A percentile compares a stretch with the other conserved stretches of the same genome.
phyloP scores from a whole-genome alignment of 805 yeast species.

The Kazachstania kunashirensis region DNA sequence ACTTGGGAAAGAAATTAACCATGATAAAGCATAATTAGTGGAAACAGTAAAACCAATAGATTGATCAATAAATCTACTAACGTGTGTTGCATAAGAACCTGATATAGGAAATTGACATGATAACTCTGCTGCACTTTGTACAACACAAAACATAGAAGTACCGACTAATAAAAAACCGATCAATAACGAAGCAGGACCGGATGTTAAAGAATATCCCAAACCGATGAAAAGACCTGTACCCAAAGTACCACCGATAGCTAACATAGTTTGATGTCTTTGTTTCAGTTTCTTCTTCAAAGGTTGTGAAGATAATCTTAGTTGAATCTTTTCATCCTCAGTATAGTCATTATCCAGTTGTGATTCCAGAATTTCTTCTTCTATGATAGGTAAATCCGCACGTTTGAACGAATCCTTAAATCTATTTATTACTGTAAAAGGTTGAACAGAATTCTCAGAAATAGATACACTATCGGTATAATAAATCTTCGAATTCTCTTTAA shows the following conservation, averaged over 20 bases:
- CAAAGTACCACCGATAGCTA: constrained; percentile 27
- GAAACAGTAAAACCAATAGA: constrained; percentile 48
- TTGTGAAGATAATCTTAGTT: not conserved
- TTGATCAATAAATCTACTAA: constrained; percentile 42
- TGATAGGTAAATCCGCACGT: not conserved
- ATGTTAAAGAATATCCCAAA: constrained; percentile 35
- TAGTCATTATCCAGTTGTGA: not conserved
- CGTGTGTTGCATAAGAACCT: constrained; percentile 40
- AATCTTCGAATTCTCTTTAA: not conserved
- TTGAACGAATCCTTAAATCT: constrained; percentile 4
- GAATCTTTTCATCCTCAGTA: constrained; percentile 1
- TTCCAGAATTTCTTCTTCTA: not conserved
- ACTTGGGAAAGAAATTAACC: constrained; percentile 39
- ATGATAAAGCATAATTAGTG: constrained; percentile 42
- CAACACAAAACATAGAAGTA: constrained; percentile 30
- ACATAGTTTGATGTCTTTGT: constrained; percentile 25
- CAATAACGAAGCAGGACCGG: constrained; percentile 45
- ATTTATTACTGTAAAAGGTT: not conserved
- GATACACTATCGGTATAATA: not conserved
- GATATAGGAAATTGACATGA: constrained; percentile 41
- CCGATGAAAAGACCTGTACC: constrained; percentile 29
- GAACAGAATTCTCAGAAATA: not conserved
- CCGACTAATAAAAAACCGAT: constrained; percentile 42
- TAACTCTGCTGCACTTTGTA: constrained; percentile 41
- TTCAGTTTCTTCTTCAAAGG: constrained; percentile 11